Evolutionary conservation across 306 rosid genomes (phyloP).

Genomic region (Medicago arabica): DNA sequence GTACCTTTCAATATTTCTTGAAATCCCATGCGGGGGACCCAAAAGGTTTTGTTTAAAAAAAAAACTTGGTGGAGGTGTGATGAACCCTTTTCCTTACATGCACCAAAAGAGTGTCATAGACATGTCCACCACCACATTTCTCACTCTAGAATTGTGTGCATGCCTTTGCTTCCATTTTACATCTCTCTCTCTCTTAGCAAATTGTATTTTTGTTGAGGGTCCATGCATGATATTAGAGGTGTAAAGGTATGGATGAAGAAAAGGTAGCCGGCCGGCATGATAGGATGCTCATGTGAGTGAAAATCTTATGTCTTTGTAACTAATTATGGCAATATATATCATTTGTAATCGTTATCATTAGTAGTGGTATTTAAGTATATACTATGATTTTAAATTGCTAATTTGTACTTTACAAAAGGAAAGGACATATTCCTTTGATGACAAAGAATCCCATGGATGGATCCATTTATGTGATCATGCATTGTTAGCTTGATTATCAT

Average conservation of each 20-base stretch:
- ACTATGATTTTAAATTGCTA: constrained; percentile 28
- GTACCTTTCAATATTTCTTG: constrained; percentile 51
- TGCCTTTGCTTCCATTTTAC: constrained; percentile 97
- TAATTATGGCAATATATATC: constrained; percentile 61
- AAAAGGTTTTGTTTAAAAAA: constrained; percentile 36
- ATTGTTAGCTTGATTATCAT: constrained; percentile 21
- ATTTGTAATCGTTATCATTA: constrained; percentile 60
- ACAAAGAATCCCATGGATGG: constrained; percentile 15
- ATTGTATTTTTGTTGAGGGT: constrained; percentile 37
- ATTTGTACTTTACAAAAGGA: constrained; percentile 27
- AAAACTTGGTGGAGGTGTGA: constrained; percentile 42
- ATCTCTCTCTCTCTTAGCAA: constrained; percentile 49
- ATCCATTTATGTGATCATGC: constrained; percentile 29
- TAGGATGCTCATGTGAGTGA: constrained; percentile 70
- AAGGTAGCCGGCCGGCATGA: constrained; percentile 49
- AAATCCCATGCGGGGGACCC: constrained; percentile 75
- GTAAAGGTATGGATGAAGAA: constrained; percentile 61
- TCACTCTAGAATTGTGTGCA: constrained; percentile 67
- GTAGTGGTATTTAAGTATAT: constrained; percentile 69
- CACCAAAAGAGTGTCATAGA: constrained; percentile 70
- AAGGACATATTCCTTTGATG: constrained; percentile 24
- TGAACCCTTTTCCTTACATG: constrained; percentile 59
- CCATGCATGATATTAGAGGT: constrained; percentile 60
- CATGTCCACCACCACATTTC: constrained; percentile 59
- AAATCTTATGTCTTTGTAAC: constrained; percentile 63